phyloP scores from a whole-genome alignment of 1,284 basidiomycete genomes.

The Moesziomyces sp. region DNA sequence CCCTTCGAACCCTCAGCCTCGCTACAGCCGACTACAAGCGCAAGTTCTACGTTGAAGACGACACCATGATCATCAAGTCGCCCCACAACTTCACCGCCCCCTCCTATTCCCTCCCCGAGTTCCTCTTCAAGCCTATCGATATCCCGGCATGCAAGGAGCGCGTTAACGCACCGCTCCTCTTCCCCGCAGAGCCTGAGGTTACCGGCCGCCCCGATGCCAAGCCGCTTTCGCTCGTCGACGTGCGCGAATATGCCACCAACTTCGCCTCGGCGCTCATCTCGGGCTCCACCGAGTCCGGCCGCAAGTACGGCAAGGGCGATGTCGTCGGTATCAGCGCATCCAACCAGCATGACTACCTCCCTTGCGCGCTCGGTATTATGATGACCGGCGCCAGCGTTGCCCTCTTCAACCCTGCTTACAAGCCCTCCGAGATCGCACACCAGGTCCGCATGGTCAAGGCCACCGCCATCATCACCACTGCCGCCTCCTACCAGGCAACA shows the following conservation, averaged over 20 bases:
- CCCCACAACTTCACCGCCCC: conserved; percentile 42
- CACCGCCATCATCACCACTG: conserved; percentile 50
- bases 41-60: conserved; percentile 26
- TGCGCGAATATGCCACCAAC: conserved; percentile 49
- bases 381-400: conserved; percentile 59
- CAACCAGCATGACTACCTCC: conserved; percentile 64
- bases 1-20: conserved; percentile 15
- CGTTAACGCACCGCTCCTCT: conserved; percentile 38
- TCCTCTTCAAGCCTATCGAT: conserved; percentile 52
- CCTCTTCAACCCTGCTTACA: conserved; percentile 66
- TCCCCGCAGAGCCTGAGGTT: conserved; percentile 39
- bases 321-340: conserved; percentile 56
- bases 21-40: conserved; percentile 23
- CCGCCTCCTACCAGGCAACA: conserved; percentile 27
- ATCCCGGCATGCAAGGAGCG: conserved; percentile 34
- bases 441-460: conserved; percentile 59
- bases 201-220: conserved; percentile 37
- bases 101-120: conserved; percentile 49
- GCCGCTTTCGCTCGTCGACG: conserved; percentile 50
- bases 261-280: conserved; percentile 53
- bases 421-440: conserved; percentile 54
- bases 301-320: conserved; percentile 54
- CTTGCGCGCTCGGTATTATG: conserved; percentile 57
- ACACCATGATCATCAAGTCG: conserved; percentile 55
- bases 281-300: conserved; percentile 31